These are phyloP conservation scores for Trichoderma polysporum DNA, from an alignment of 2,329 filamentous ascomycete species.

Conservation along the genomic window DNA sequence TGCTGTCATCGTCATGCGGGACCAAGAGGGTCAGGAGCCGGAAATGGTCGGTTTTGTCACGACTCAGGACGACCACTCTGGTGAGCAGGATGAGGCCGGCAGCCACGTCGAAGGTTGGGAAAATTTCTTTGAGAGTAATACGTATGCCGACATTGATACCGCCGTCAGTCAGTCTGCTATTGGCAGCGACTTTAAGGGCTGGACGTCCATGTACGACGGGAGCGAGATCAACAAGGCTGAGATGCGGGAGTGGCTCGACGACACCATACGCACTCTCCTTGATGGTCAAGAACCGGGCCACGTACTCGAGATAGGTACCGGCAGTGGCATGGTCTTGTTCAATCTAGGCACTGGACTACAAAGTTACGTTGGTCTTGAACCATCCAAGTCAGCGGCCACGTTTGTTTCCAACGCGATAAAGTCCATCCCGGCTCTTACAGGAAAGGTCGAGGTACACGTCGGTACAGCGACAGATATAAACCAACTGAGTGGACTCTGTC, in stretches of 20 bases:
- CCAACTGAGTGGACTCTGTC: background rate
- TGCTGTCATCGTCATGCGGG: constrained; percentile 23
- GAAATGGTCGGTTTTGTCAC: constrained; percentile 7
- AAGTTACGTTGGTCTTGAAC: constrained; percentile 33
- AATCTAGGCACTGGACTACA: constrained; percentile 26
- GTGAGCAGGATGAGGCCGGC: background rate
- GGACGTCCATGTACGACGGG: constrained; percentile 37
- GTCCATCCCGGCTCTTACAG: constrained; percentile 12
- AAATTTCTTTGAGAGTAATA: background rate
- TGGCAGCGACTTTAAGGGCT: constrained; percentile 31
- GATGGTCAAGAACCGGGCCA: constrained; percentile 20
- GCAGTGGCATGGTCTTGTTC: constrained; percentile 35
- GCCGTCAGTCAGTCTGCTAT: background rate
- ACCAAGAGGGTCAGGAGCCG: constrained; percentile 8
- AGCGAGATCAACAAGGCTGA: constrained; percentile 28
- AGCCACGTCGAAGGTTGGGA: background rate
- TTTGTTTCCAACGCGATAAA: constrained; percentile 26
- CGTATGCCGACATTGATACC: background rate
- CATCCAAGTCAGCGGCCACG: constrained; percentile 24
- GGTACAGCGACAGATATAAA: constrained; percentile 27
- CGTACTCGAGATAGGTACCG: constrained; percentile 35
- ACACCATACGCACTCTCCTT: constrained; percentile 30
- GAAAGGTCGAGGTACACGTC: constrained; percentile 23
- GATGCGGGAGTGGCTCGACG: constrained; percentile 36
- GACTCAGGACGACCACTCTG: background rate